These are phyloP conservation scores for Taphrina sp. DNA, from an alignment of 1,139 yeast genomes.

Conservation along the genomic window DNA sequence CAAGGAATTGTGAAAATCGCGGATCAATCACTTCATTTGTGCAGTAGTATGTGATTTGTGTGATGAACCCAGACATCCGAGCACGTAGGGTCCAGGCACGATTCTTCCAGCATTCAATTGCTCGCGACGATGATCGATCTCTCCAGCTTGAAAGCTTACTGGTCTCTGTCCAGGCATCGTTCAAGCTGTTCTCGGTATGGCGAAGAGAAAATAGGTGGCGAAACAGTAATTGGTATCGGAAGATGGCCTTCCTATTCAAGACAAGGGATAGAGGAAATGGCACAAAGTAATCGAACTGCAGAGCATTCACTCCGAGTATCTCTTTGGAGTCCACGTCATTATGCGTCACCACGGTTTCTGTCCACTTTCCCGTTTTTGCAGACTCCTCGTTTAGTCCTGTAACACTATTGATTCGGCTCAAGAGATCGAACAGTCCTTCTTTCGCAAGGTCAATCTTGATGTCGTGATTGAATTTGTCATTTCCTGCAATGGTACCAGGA, in stretches of 20 bases:
- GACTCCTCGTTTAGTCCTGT: slow-evolving; percentile 60
- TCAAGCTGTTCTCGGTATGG: slow-evolving; percentile 60
- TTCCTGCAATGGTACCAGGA: slow-evolving; percentile 47
- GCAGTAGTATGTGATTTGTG: slow-evolving; percentile 57
- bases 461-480: slow-evolving; percentile 47
- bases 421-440: slow-evolving; percentile 54
- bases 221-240: slow-evolving; percentile 77
- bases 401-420: slow-evolving; percentile 63
- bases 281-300: slow-evolving; percentile 65
- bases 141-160: slow-evolving; percentile 69
- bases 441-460: slow-evolving; percentile 42
- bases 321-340: slow-evolving; percentile 34
- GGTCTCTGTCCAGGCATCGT: slow-evolving; percentile 71
- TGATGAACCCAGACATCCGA: slow-evolving; percentile 61
- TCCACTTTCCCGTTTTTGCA: slow-evolving; percentile 41
- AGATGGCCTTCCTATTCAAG: slow-evolving; percentile 64
- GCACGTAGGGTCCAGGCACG: slow-evolving; percentile 59
- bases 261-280: slow-evolving; percentile 87
- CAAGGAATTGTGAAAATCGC: slow-evolving; percentile 52
- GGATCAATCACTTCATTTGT: slow-evolving; percentile 61
- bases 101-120: slow-evolving; percentile 57
- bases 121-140: slow-evolving; percentile 48
- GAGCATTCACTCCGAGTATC: slow-evolving; percentile 51
- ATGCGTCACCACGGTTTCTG: slow-evolving; percentile 41
- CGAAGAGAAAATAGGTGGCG: slow-evolving; percentile 66